Evolutionary conservation across 768 basidiomycete genomes (phyloP).

Genomic region (Leccinellum rugosiceps): DNA sequence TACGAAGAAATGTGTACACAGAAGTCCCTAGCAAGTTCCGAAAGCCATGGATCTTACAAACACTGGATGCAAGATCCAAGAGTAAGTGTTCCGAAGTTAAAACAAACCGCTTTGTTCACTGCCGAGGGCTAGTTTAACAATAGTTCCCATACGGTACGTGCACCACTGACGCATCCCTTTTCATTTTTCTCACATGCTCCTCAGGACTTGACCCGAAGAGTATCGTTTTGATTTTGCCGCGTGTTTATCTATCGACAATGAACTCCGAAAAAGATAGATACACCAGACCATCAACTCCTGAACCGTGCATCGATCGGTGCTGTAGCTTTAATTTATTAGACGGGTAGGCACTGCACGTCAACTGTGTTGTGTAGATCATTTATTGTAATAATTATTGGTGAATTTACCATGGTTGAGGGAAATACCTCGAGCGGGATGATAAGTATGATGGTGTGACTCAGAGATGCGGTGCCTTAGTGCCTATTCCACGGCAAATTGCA

Average conservation of each 20-base stretch:
- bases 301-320: neutral
- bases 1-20: conserved; percentile 7
- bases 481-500: too few species aligned
- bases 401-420: too few species aligned
- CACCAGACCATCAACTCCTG: neutral
- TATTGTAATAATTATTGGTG: too few species aligned
- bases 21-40: neutral
- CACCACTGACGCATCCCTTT: neutral
- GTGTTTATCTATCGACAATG: neutral
- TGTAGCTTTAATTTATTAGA: neutral
- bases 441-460: too few species aligned
- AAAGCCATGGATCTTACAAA: neutral
- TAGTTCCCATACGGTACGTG: conserved; percentile 10
- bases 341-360: too few species aligned
- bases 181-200: neutral
- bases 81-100: conserved; percentile 12
- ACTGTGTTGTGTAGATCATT: too few species aligned
- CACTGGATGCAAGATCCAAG: conserved; percentile 18
- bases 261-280: neutral
- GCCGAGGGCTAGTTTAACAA: conserved; percentile 8
- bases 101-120: neutral
- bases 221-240: conserved; percentile 9
- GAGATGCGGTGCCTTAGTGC: too few species aligned
- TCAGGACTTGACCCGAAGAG: conserved; percentile 11
- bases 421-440: too few species aligned